Base-by-base conservation (phyloP, 306 rosid genomes). In the Citrullus amarus region DNA sequence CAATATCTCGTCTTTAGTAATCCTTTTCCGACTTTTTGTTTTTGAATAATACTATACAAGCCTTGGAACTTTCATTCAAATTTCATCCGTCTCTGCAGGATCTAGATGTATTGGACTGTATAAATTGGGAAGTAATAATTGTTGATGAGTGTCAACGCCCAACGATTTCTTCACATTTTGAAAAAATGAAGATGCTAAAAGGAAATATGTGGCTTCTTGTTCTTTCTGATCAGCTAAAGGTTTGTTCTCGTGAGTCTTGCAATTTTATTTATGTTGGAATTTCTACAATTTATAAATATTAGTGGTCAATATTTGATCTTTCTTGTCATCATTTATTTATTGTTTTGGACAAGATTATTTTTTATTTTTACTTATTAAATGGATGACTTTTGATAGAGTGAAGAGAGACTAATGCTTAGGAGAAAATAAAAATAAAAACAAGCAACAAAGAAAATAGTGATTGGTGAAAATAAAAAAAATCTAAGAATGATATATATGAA, bases 41-140 rank as follows among this genome's bases (percentile, higher is more conserved):
- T 72, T 25, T 32, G 77, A 72, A 72, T 6, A 48, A 72, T 72
- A 39, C 43, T 50, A 25, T 57, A 9, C 59, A 58, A 17, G 46
- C 58, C 63, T 75, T 41, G 57, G 32, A 50, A 56, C 48, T 80
- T 60, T 62, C 43, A 51, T 41, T 62, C 51, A 44, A 17, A 30
- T 34, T 57, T 39, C 9, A 57, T 20, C 17, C 79, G 61, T 20
- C 74, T 79, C 10, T 84, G 80, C 87, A 91, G 96, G 96, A 89
- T 78, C n/a, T 82, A 69, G 85, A 83, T 80, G 78, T 89, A 59
- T 83, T 91, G 17, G 44, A 53, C 50, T 59, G 83, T 48, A 81
- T 89, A 79, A 50, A n/a, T 43, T 91, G 93, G 93, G 93, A 89
- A 86, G 81, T 80, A 30, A 78, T 88, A 80, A 18, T 89, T 79